A percentile compares a stretch with the other conserved stretches of the same genome.
Evolutionary conservation across 768 basidiomycete genomes (phyloP).

Genomic region (Porphyrellus cyaneotinctus): DNA sequence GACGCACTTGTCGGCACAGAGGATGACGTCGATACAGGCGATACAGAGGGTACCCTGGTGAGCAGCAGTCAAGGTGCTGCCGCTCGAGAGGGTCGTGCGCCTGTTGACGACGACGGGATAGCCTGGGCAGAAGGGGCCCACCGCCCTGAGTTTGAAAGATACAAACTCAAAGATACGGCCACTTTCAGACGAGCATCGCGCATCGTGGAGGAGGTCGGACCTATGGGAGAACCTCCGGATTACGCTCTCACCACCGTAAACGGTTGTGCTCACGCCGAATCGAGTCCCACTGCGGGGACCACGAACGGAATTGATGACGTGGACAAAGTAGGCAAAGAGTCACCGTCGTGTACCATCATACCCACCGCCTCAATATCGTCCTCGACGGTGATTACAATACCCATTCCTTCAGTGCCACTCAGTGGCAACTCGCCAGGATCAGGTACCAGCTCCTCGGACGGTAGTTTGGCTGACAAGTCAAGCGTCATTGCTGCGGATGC

Average conservation of each 20-base stretch:
- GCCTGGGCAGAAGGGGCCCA: conserved; percentile 51
- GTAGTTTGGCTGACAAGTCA: conserved; percentile 39
- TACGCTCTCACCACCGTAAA: conserved; percentile 17
- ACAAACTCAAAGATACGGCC: conserved; percentile 11
- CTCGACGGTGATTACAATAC: conserved; percentile 8
- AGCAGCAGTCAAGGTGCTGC: neutral
- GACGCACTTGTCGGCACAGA: conserved; percentile 40
- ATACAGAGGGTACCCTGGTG: conserved; percentile 8
- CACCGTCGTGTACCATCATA: conserved; percentile 1
- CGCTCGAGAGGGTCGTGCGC: neutral
- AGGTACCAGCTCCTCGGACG: conserved; percentile 46
- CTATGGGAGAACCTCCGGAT: conserved; percentile 39
- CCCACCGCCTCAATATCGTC: conserved; percentile 1
- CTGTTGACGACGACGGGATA: conserved; percentile 36
- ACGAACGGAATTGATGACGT: neutral
- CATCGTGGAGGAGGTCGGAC: conserved; percentile 38
- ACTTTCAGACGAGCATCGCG: conserved; percentile 21
- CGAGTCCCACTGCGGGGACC: neutral
- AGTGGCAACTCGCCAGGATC: conserved; percentile 29
- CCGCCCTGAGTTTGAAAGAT: conserved; percentile 29
- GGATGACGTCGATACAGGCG: conserved; percentile 17
- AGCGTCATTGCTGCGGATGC: conserved; percentile 32
- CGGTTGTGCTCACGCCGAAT: neutral
- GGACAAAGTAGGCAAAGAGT: conserved; percentile 2
- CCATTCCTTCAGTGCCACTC: neutral